Conservation (phyloP, 192 early-diverging fungal genomes). For the Dissophora ornata region DNA sequence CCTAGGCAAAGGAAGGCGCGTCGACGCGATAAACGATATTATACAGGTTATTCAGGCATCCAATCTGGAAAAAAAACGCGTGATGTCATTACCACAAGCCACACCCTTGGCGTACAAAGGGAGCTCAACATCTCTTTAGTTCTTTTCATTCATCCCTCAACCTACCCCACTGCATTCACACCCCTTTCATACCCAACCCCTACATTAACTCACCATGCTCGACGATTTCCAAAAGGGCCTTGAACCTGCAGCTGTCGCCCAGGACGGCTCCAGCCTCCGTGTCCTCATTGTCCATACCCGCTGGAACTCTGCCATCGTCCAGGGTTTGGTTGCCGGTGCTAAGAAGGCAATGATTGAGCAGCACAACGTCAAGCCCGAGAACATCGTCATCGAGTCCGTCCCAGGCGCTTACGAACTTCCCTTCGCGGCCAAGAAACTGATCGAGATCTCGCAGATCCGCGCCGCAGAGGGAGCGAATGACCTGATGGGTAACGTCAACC, state of each 20-base stretch:
- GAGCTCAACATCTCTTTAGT: neutral
- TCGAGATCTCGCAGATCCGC: conserved; percentile 73
- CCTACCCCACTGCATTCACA: neutral
- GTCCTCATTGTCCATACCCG: conserved; percentile 91
- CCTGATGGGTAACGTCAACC: conserved; percentile 59
- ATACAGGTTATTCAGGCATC: too few relatives aligned
- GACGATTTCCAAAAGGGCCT: conserved; percentile 83
- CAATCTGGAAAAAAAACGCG: too few relatives aligned
- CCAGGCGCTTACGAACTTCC: conserved; percentile 97
- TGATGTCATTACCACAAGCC: too few relatives aligned
- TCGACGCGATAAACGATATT: too few relatives aligned
- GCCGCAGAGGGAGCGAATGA: conserved; percentile 67
- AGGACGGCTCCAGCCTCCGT: conserved; percentile 75
- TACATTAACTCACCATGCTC: conserved; percentile 28
- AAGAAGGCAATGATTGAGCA: conserved; percentile 69
- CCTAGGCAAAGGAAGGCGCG: neutral
- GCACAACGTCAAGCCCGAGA: conserved; percentile 73
- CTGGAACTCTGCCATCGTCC: conserved; percentile 93
- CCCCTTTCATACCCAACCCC: neutral
- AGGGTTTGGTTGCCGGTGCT: conserved; percentile 82
- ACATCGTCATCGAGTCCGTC: conserved; percentile 84
- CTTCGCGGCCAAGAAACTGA: conserved; percentile 82
- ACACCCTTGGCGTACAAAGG: too few relatives aligned
- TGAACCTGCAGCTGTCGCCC: conserved; percentile 58
- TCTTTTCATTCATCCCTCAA: neutral